Evolutionary conservation across 129 eudicot species (phyloP), one percentile per base, ranked within the genome.

Genomic region (Daucus carota): DNA sequence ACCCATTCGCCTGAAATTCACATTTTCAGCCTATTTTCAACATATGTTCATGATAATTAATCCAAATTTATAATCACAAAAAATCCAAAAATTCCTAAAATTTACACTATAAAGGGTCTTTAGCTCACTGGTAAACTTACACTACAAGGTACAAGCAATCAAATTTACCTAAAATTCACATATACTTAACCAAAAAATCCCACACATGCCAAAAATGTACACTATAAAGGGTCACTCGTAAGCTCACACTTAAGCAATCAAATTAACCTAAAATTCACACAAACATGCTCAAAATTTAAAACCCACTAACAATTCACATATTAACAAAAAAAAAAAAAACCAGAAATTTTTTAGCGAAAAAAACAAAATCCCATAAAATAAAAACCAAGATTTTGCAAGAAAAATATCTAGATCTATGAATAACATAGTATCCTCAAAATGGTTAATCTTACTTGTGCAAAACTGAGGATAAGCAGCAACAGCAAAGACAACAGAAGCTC

Each of bases 1-100:
- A 75, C 48, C 22, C 78, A 75, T 83, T 76, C 29, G 74, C 85
- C 94, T 91, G 38, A 69, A 71, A 38, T 48, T 70, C 31, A 75
- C 4, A 43, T 17, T 73, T 8, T 24, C 12, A 57, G n/a, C 16
- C 13, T 22, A 34, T 38, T 34, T 38, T 18, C 11, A 15, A 54
- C 62, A 54, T 54, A 9, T 15, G n/a, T n/a, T n/a, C 63, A 0
- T 24, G 34, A 63, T 54, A 10, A 40, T 36, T 3, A 18, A 67
- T 0, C 28, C 62, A 1, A 54, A 0, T 10, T 54, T 6, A 8
- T 2, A n/a, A n/a, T 31, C 63, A 54, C 20, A n/a, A 54, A 54
- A 50, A 18, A 54, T 22, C 12, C 31, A n/a, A 0, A 54, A 14
- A 54, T 54, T 2, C 62, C 62, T 20, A 22, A 5, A 52, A 52